These are phyloP conservation scores for Sugiyamaella paludigena DNA, from an alignment of 1,139 yeast genomes.

Conservation along the genomic window DNA sequence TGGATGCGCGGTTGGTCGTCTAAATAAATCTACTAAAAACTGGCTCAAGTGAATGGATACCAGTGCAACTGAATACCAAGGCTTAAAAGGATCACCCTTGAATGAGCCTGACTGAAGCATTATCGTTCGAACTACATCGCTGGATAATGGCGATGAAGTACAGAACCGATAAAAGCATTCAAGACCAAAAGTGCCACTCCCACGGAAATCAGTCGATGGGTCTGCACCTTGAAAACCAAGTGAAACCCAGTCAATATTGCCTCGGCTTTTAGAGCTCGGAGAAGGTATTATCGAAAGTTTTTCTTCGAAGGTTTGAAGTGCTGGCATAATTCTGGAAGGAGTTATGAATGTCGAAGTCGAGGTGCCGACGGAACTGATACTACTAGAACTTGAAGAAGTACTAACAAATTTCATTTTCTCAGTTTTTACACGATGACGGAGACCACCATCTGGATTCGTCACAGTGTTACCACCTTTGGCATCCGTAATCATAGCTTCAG, in stretches of 20 bases:
- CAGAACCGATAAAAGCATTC: constrained; percentile 29
- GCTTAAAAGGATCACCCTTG: constrained; percentile 17
- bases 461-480: neutral
- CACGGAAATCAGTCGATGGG: constrained; percentile 41
- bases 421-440: neutral
- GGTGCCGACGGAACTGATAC: too few relatives aligned
- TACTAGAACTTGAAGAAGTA: too few relatives aligned
- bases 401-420: neutral
- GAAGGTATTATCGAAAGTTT: neutral
- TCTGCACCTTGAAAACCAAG: constrained; percentile 42
- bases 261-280: constrained; percentile 16
- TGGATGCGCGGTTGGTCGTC: constrained; percentile 1
- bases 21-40: constrained; percentile 24
- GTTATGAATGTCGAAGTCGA: too few relatives aligned
- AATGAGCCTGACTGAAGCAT: constrained; percentile 33
- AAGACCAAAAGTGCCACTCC: constrained; percentile 39
- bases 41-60: constrained; percentile 38
- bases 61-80: constrained; percentile 41
- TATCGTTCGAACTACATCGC: constrained; percentile 16
- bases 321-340: too few relatives aligned
- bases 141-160: constrained; percentile 8
- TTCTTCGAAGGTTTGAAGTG: neutral
- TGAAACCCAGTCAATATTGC: constrained; percentile 35
- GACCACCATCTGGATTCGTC: too few relatives aligned
- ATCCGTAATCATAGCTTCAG: neutral